A percentile compares a stretch with the other conserved stretches of the same genome.
These are phyloP conservation scores for Cryptococcus wingfieldii DNA, from an alignment of 1,284 basidiomycete genomes.

Conservation along the genomic window DNA sequence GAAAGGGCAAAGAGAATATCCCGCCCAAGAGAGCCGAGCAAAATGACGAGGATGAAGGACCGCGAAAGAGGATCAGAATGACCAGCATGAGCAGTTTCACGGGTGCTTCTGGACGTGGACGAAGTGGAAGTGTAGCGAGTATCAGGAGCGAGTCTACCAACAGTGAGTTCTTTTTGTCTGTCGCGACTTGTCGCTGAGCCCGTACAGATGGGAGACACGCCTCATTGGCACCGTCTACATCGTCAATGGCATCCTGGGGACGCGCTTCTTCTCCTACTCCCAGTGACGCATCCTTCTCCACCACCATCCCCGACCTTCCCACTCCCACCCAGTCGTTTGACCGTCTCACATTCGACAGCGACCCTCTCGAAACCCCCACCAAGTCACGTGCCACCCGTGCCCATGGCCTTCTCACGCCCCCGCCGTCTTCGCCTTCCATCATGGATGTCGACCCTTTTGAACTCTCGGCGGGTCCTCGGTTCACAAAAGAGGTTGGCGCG, in stretches of 20 bases:
- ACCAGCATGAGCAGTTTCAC: slow-evolving; percentile 14
- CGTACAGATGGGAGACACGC: slow-evolving; percentile 6
- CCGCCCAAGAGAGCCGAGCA: slow-evolving; percentile 36
- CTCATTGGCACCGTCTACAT: slow-evolving; percentile 16
- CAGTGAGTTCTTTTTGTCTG: slow-evolving; percentile 5
- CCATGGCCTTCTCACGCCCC: slow-evolving; percentile 24
- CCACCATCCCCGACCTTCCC: slow-evolving; percentile 18
- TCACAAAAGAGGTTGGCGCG: slow-evolving; percentile 19
- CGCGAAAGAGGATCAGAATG: slow-evolving; percentile 34
- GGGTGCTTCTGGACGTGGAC: slow-evolving; percentile 17
- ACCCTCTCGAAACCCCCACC: slow-evolving; percentile 13
- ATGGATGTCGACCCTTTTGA: slow-evolving; percentile 10
- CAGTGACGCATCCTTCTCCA: slow-evolving; percentile 27
- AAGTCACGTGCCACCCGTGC: slow-evolving; percentile 1
- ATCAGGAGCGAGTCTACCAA: slow-evolving; percentile 33
- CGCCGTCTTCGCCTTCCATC: slow-evolving; percentile 22
- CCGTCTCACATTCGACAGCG: slow-evolving; percentile 7
- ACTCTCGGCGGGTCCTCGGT: slow-evolving; percentile 8
- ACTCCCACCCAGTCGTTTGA: slow-evolving; percentile 17
- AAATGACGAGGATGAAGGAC: slow-evolving; percentile 20
- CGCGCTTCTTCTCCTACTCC: slow-evolving; percentile 22
- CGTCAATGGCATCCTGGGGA: slow-evolving; percentile 11
- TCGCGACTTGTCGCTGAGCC: neutral
- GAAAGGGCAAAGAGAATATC: slow-evolving; percentile 46
- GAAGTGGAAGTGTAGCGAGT: slow-evolving; percentile 36